Conservation (phyloP, 805 yeast species). For the Lipomyces mesembrius region DNA sequence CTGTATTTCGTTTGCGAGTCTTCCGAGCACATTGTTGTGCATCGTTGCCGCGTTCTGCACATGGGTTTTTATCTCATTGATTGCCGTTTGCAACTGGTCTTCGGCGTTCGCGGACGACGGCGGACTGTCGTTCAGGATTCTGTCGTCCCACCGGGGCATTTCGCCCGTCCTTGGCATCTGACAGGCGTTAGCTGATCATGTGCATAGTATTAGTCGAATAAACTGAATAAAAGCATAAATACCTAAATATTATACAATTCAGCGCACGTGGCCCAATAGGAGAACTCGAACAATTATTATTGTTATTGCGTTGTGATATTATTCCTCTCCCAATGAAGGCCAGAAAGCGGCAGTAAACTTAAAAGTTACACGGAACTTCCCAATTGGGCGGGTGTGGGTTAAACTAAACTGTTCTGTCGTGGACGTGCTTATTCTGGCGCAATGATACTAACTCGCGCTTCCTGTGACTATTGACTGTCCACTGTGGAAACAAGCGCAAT, state of each 20-base stretch:
- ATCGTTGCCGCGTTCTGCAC: slow-evolving; percentile 23
- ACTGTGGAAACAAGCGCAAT: background rate
- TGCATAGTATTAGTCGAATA: background rate
- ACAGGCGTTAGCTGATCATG: background rate
- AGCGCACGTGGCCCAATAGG: background rate
- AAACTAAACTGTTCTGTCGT: too few species aligned
- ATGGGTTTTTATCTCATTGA: slow-evolving; percentile 17
- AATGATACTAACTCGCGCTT: background rate
- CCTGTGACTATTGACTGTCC: background rate
- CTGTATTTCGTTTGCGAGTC: slow-evolving; percentile 24
- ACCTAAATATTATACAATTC: background rate
- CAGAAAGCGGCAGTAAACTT: too few species aligned
- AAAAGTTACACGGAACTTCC: too few species aligned
- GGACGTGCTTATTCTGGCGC: background rate
- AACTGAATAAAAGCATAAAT: background rate
- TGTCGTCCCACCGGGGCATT: slow-evolving; percentile 33
- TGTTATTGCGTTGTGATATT: background rate
- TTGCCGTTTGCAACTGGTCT: slow-evolving; percentile 25
- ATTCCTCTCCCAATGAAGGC: too few species aligned
- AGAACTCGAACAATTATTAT: background rate
- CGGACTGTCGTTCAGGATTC: slow-evolving; percentile 20
- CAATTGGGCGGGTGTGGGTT: too few species aligned
- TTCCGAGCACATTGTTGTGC: slow-evolving; percentile 16
- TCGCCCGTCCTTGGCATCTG: slow-evolving; percentile 12
- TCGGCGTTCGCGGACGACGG: slow-evolving; percentile 17